These are phyloP conservation scores for Tetracentron sinense DNA, from an alignment of 164 flowering plant species.

Conservation along the genomic window DNA sequence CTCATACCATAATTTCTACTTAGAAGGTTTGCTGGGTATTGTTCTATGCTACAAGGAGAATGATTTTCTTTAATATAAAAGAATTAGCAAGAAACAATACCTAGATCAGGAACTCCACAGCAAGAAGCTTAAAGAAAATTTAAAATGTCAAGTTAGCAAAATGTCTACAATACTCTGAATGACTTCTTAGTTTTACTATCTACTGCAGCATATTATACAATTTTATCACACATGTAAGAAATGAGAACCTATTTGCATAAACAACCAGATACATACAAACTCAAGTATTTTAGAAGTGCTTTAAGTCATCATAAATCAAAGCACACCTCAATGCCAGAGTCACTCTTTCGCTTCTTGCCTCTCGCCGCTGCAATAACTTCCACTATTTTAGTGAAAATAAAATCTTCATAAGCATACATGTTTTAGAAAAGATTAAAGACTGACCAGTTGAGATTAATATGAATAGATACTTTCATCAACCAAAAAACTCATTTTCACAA, in stretches of 20 bases:
- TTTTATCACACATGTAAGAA: not conserved
- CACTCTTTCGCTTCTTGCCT: conserved; percentile 70
- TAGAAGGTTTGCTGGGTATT: too few relatives aligned
- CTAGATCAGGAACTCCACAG: not conserved
- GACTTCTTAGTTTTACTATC: not conserved
- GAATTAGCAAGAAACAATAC: not conserved
- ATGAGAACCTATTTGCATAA: not conserved
- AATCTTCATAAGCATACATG: not conserved
- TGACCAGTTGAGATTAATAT: not conserved
- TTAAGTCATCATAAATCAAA: not conserved
- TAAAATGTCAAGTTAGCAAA: not conserved
- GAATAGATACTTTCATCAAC: not conserved
- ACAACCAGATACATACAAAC: not conserved
- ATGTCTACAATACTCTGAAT: not conserved
- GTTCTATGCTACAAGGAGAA: too few relatives aligned
- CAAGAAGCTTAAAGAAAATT: not conserved
- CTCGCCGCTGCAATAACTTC: conserved; percentile 43
- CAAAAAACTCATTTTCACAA: not conserved
- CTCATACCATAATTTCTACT: too few relatives aligned
- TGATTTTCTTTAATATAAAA: too few relatives aligned
- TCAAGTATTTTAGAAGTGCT: not conserved
- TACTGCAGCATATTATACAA: not conserved
- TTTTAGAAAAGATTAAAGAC: not conserved
- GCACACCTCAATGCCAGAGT: conserved; percentile 50
- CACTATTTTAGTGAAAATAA: not conserved